Conservation (phyloP, 257 asterid species). For the Capsicum chinense region DNA sequence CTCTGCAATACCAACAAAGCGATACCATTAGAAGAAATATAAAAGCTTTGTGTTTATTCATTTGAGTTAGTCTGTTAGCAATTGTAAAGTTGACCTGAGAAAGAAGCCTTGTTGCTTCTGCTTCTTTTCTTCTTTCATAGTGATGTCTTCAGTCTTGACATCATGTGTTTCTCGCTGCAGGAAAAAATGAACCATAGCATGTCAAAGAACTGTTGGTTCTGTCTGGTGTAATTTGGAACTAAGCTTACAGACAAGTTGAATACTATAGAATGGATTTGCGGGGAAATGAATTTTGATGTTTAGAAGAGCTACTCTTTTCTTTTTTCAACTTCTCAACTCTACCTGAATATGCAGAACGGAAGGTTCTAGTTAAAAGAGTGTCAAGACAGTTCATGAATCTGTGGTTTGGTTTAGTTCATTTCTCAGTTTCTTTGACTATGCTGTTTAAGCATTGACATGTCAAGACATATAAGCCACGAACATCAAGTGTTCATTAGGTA, state of each 20-base stretch:
- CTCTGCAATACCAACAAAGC: not conserved
- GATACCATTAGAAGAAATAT: not conserved
- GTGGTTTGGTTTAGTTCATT: constrained; percentile 24
- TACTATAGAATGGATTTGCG: not conserved
- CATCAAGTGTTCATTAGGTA: not conserved
- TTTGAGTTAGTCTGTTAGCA: constrained; percentile 7
- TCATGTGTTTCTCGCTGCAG: constrained; percentile 16
- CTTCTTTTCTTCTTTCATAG: not conserved
- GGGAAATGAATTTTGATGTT: constrained; percentile 9
- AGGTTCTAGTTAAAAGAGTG: not conserved
- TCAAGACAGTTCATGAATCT: not conserved
- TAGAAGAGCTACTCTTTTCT: not conserved
- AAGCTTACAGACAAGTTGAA: not conserved
- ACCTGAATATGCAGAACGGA: not conserved
- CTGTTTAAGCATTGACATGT: not conserved
- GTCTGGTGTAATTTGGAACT: not conserved
- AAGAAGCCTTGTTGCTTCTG: not conserved
- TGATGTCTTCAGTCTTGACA: constrained; percentile 3
- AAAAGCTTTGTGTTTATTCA: constrained; percentile 21
- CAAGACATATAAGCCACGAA: not conserved
- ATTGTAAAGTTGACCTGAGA: not conserved
- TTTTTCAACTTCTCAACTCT: not conserved
- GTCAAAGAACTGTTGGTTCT: not conserved
- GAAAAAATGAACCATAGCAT: constrained; percentile 24
- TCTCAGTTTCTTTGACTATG: not conserved